phyloP scores from a whole-genome alignment of 192 early-diverging fungal species.

The Coemansia sp. region DNA sequence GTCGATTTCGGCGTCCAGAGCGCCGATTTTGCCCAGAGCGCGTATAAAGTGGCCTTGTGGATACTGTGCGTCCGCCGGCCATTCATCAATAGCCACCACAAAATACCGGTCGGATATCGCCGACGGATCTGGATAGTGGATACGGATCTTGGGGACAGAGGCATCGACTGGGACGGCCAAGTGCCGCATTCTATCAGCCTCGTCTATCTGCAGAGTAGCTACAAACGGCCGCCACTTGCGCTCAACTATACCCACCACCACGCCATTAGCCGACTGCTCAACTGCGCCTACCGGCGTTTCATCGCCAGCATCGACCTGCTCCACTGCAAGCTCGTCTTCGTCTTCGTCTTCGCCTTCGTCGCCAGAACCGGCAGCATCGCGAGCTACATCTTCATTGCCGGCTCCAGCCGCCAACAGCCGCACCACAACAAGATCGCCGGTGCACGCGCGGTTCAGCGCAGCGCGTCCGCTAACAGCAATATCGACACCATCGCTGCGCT shows the following conservation, averaged over 20 bases:
- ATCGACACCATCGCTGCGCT: slow-evolving; percentile 51
- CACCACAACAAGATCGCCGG: slow-evolving; percentile 68
- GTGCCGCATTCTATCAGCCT: slow-evolving; percentile 55
- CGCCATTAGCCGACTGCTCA: slow-evolving; percentile 15
- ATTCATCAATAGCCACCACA: slow-evolving; percentile 71
- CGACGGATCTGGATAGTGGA: slow-evolving; percentile 62
- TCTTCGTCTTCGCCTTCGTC: slow-evolving; percentile 9
- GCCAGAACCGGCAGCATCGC: not conserved
- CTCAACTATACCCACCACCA: slow-evolving; percentile 62
- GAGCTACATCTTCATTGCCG: not conserved
- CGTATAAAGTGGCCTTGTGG: slow-evolving; percentile 77
- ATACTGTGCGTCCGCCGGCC: slow-evolving; percentile 68
- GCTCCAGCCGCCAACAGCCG: slow-evolving; percentile 41
- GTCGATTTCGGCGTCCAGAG: slow-evolving; percentile 71
- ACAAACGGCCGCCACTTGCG: slow-evolving; percentile 76
- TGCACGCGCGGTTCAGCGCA: slow-evolving; percentile 46
- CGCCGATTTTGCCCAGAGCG: slow-evolving; percentile 62
- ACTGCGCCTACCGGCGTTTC: slow-evolving; percentile 13
- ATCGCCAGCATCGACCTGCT: slow-evolving; percentile 31
- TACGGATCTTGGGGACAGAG: slow-evolving; percentile 71
- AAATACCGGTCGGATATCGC: slow-evolving; percentile 62
- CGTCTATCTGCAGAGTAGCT: slow-evolving; percentile 66
- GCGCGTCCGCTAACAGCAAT: slow-evolving; percentile 64
- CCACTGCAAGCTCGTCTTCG: slow-evolving; percentile 9
- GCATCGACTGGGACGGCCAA: slow-evolving; percentile 67